Conservation (phyloP, 306 rosid species). For the Lagenaria siceraria region DNA sequence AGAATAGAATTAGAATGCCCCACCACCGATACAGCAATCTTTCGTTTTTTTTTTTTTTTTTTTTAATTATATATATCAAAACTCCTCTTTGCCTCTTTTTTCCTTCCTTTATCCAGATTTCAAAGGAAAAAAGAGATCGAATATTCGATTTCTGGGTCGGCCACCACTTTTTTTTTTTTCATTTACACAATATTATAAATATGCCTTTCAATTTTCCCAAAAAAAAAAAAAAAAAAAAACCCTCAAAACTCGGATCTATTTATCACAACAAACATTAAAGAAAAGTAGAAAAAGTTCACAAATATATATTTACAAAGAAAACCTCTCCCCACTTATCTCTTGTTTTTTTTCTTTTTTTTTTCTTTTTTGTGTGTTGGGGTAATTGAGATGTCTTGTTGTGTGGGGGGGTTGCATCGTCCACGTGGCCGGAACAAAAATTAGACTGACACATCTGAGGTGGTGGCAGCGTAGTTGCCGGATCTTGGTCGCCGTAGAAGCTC, state of each 20-base stretch:
- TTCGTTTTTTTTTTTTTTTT: not conserved
- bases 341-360: not conserved
- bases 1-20: not conserved
- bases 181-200: not conserved
- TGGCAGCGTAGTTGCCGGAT: constrained; percentile 53
- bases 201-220: not conserved
- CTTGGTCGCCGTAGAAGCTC: constrained; percentile 93
- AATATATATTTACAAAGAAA: constrained; percentile 1
- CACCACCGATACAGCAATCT: not conserved
- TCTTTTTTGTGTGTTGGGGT: not conserved
- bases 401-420: constrained; percentile 7
- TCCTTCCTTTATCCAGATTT: not conserved
- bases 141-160: not conserved
- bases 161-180: not conserved
- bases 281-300: not conserved
- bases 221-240: not conserved
- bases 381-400: not conserved
- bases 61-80: not conserved
- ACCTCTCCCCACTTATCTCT: constrained; percentile 4
- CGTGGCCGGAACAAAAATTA: constrained; percentile 14
- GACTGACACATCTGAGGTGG: constrained; percentile 24
- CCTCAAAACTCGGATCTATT: not conserved
- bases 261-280: not conserved
- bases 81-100: not conserved
- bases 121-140: not conserved